Evolutionary conservation across 2,329 filamentous ascomycete species (phyloP).

Genomic region (Karstenula rhodostoma): DNA sequence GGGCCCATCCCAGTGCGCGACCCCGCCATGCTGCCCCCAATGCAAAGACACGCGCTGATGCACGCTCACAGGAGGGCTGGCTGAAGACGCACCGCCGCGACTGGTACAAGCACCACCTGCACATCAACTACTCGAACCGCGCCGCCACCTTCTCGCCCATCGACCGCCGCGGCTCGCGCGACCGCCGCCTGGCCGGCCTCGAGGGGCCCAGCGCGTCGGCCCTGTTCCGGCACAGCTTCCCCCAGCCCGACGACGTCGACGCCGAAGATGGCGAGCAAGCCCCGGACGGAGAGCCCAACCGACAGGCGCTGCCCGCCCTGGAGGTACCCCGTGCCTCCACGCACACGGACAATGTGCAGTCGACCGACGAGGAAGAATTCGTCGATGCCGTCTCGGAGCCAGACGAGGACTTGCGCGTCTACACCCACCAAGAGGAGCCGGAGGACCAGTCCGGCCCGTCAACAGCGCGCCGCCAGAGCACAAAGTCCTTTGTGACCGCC

Average conservation of each 20-base stretch:
- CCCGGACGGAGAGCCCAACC: slow-evolving; percentile 17
- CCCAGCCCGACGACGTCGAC: slow-evolving; percentile 49
- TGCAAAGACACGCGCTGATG: slow-evolving; percentile 23
- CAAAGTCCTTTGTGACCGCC: slow-evolving; percentile 44
- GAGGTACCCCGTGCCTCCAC: slow-evolving; percentile 38
- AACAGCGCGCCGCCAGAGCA: slow-evolving; percentile 35
- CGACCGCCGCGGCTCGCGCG: slow-evolving; percentile 53
- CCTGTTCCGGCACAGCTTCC: slow-evolving; percentile 52
- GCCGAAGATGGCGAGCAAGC: slow-evolving; percentile 35
- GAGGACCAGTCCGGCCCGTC: slow-evolving; percentile 21
- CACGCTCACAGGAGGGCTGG: slow-evolving; percentile 61
- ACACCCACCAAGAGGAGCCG: slow-evolving; percentile 24
- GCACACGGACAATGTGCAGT: slow-evolving; percentile 32
- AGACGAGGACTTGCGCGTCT: slow-evolving; percentile 33
- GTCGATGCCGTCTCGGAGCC: slow-evolving; percentile 44
- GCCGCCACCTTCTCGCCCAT: slow-evolving; percentile 60
- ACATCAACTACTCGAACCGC: slow-evolving; percentile 54
- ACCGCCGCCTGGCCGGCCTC: slow-evolving; percentile 53
- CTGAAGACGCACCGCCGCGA: slow-evolving; percentile 68
- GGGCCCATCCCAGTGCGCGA: slow-evolving; percentile 64
- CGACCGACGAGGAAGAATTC: slow-evolving; percentile 30
- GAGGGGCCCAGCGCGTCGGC: slow-evolving; percentile 51
- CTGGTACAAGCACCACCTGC: slow-evolving; percentile 65
- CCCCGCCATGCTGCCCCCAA: slow-evolving; percentile 1
- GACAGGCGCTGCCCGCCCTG: slow-evolving; percentile 38